Evolutionary conservation across 768 basidiomycete genomes (phyloP).

Genomic region (Mycena metata): DNA sequence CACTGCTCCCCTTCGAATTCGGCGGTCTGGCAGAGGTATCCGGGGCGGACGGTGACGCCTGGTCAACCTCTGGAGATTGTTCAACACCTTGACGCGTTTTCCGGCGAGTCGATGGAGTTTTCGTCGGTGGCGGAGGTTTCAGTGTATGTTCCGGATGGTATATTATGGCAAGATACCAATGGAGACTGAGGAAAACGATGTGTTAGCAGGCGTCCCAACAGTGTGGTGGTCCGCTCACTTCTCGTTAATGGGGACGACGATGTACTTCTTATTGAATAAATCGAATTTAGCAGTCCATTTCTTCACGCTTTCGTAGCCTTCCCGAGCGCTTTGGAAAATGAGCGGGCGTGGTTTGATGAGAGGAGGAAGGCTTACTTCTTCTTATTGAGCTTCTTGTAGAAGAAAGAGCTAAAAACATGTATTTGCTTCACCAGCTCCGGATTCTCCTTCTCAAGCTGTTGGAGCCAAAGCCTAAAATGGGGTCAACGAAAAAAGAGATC

Average conservation of each 20-base stretch:
- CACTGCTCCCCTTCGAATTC: slow-evolving; percentile 33
- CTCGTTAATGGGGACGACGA: slow-evolving; percentile 98
- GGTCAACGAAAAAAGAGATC: slow-evolving; percentile 21
- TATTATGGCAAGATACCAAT: slow-evolving; percentile 98
- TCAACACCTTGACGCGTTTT: slow-evolving; percentile 30
- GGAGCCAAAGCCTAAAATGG: slow-evolving; percentile 74
- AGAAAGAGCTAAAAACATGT: slow-evolving; percentile 97
- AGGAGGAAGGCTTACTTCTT: slow-evolving; percentile 62
- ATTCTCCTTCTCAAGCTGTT: slow-evolving; percentile 64
- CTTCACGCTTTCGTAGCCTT: slow-evolving; percentile 85
- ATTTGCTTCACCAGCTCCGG: slow-evolving; percentile 79
- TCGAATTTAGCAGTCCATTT: slow-evolving; percentile 96
- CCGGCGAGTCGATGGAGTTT: slow-evolving; percentile 34
- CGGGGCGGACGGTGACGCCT: neutral
- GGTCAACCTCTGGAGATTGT: slow-evolving; percentile 18
- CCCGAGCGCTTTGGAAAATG: slow-evolving; percentile 56
- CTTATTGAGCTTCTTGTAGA: slow-evolving; percentile 92
- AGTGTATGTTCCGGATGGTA: slow-evolving; percentile 80
- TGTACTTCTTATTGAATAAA: slow-evolving; percentile 91
- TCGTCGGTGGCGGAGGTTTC: slow-evolving; percentile 49
- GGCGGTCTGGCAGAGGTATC: neutral
- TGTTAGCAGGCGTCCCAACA: neutral
- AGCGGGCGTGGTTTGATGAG: slow-evolving; percentile 4
- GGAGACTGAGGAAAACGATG: slow-evolving; percentile 66
- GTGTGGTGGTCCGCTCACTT: slow-evolving; percentile 66